Evolutionary conservation across 1,139 yeast species (phyloP).

Genomic region (Sugiyamaella pinicola): DNA sequence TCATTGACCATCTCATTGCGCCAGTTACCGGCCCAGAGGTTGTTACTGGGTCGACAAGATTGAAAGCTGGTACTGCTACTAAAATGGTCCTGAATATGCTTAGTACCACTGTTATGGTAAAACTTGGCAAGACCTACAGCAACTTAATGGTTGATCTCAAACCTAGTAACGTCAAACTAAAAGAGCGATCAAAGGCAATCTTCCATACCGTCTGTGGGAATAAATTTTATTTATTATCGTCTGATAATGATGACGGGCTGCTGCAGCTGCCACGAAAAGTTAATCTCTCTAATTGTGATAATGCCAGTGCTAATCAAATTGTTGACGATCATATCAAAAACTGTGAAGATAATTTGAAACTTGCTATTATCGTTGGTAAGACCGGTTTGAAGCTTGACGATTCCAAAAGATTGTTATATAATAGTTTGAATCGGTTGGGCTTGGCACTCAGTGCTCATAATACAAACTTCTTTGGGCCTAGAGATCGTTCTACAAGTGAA

Average conservation of each 20-base stretch:
- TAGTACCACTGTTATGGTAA: slow-evolving; percentile 35
- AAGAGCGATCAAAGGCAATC: slow-evolving; percentile 32
- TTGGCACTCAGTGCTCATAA: slow-evolving; percentile 13
- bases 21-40: slow-evolving; percentile 38
- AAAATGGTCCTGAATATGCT: slow-evolving; percentile 37
- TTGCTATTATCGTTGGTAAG: slow-evolving; percentile 35
- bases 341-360: slow-evolving; percentile 31
- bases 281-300: slow-evolving; percentile 5
- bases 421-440: slow-evolving; percentile 14
- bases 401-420: slow-evolving; percentile 26
- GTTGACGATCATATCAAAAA: slow-evolving; percentile 24
- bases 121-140: slow-evolving; percentile 36
- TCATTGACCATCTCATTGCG: slow-evolving; percentile 30
- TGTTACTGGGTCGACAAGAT: slow-evolving; percentile 36
- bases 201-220: slow-evolving; percentile 30
- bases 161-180: slow-evolving; percentile 33
- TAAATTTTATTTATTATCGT: slow-evolving; percentile 16
- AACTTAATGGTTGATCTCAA: slow-evolving; percentile 37
- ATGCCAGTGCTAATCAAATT: slow-evolving; percentile 7
- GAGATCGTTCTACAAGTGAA: slow-evolving; percentile 17
- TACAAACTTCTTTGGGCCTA: slow-evolving; percentile 15
- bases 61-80: slow-evolving; percentile 39
- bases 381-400: slow-evolving; percentile 31
- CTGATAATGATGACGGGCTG: slow-evolving; percentile 11
- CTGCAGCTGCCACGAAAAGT: slow-evolving; percentile 1